phyloP scores from a whole-genome alignment of 164 flowering plant genomes.

The Platanus orientalis region DNA sequence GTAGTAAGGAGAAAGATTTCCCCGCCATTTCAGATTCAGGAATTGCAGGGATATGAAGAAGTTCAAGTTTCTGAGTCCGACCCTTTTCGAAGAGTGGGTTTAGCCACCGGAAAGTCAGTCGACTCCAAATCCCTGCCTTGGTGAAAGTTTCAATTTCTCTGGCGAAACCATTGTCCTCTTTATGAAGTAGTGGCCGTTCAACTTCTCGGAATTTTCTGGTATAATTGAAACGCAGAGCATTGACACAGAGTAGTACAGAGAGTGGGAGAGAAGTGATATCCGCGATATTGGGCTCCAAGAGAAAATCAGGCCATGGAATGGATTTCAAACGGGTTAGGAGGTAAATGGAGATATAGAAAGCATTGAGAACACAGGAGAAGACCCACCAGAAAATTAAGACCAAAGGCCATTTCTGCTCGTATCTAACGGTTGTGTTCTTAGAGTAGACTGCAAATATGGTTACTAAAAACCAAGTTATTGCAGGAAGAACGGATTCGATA shows the following conservation, averaged over 20 bases:
- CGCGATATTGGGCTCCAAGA: conserved; percentile 25
- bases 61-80: conserved; percentile 42
- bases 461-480: conserved; percentile 43
- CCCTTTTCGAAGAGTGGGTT: conserved; percentile 63
- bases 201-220: conserved; percentile 17
- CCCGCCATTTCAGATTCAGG: conserved; percentile 61
- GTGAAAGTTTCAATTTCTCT: conserved; percentile 18
- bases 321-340: conserved; percentile 20
- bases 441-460: conserved; percentile 29
- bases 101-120: conserved; percentile 62
- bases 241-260: conserved; percentile 38
- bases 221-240: conserved; percentile 16
- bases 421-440: conserved; percentile 17
- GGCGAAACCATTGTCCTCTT: conserved; percentile 7
- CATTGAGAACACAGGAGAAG: conserved; percentile 22
- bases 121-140: conserved; percentile 62
- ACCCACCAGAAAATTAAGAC: conserved; percentile 61
- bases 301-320: conserved; percentile 15
- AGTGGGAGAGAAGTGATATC: conserved; percentile 48
- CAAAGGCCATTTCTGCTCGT: conserved; percentile 42
- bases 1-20: conserved; percentile 39
- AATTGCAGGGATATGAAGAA: conserved; percentile 49
- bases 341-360: conserved; percentile 25
- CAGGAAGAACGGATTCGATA: conserved; percentile 17
- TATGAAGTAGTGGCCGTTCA: conserved; percentile 35